phyloP scores from a whole-genome alignment of 129 eudicot genomes.

The Lactuca sativa region DNA sequence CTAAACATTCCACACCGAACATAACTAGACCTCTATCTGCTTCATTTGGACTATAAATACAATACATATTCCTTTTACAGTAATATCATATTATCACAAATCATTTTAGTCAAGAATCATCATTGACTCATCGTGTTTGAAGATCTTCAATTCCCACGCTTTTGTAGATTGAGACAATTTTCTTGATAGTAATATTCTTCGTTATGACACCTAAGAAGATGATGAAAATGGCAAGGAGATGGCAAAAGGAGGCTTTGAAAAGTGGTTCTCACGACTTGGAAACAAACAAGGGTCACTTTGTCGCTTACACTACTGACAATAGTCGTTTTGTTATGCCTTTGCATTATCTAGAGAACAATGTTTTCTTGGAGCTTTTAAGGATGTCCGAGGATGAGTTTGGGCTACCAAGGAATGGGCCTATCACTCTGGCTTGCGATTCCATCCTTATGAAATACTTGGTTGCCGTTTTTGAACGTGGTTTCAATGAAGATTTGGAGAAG shows the following conservation, averaged over 20 bases:
- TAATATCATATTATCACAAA: neutral
- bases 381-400: slow-evolving; percentile 66
- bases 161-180: neutral
- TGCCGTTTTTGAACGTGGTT: slow-evolving; percentile 28
- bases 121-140: neutral
- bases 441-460: slow-evolving; percentile 34
- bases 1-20: slow-evolving; percentile 7
- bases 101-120: neutral
- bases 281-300: slow-evolving; percentile 56
- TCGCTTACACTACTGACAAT: slow-evolving; percentile 49
- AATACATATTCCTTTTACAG: neutral
- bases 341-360: slow-evolving; percentile 42
- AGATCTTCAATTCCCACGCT: neutral
- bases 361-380: slow-evolving; percentile 55
- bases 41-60: slow-evolving; percentile 1
- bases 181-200: neutral
- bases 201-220: slow-evolving; percentile 35
- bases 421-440: slow-evolving; percentile 46
- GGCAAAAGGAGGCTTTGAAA: slow-evolving; percentile 30
- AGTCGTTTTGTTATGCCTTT: slow-evolving; percentile 54
- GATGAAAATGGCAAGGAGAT: slow-evolving; percentile 39
- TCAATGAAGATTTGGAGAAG: slow-evolving; percentile 29
- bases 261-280: slow-evolving; percentile 3
- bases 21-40: neutral
- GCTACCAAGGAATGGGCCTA: slow-evolving; percentile 35